Base-by-base conservation (phyloP, 495 filamentous ascomycete genomes). In the Hyaloscypha variabilis region DNA sequence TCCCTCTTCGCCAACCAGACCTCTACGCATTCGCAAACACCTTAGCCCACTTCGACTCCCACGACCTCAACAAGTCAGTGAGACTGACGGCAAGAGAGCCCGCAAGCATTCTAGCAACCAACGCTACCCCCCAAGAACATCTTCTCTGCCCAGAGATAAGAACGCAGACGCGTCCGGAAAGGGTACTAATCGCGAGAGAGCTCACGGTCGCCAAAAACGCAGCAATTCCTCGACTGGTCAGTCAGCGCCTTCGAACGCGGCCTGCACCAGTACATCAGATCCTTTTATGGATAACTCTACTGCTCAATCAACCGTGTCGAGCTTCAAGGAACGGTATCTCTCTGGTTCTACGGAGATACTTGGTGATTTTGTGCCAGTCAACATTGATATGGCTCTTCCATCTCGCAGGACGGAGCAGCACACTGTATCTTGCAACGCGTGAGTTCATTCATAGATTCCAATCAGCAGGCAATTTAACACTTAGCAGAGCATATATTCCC, bases 1-100 rank as follows among this genome's bases (percentile, higher is more conserved):
- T 53, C 39, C 24, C 19, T 29, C 29, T 53, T 64, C 26, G 8
- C 36, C 52, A 10, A 23, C 62, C 1, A 62, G 51, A 46, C 68
- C 68, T 55, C 34, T 71, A 39, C 55, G 64, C n/a, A 26, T 65
- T 19, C 62, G 65, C 62, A 67, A 71, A 30, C 28, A 63, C 36
- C 67, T 65, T n/a, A 67, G 39, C 28, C 50, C 63, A 58, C 26
- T 36, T 30, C 19, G 6, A 29, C 23, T 58, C 1, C 14, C 10
- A 26, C 58, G 19, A 51, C 39, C 62, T 49, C 65, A 58, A 49
- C 31, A 52, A 28, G 30, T 60, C 1, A 49, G 24, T 36, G 14
- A 54, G 13, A n/a, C n/a, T n/a, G n/a, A n/a, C n/a, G 25, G 64
- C 60, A 60, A 62, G 23, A 13, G 26, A 50, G 10, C n/a, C 50